Conservation (phyloP, 1,139 yeast genomes). For the Geotrichum citri-aurantii region DNA sequence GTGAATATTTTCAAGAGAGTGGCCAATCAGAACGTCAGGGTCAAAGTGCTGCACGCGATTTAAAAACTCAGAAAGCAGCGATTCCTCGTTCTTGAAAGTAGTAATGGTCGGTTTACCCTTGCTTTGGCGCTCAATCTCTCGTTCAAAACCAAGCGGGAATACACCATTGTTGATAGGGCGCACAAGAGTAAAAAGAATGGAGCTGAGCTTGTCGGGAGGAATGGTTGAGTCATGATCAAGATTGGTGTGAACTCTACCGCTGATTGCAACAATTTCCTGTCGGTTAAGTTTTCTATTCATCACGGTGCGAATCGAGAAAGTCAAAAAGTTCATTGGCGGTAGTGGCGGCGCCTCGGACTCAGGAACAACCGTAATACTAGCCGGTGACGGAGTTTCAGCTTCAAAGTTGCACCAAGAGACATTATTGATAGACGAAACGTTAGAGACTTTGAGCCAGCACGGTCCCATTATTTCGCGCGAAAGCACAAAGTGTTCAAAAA, state of each 20-base stretch:
- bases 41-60: conserved; percentile 67
- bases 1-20: conserved; percentile 71
- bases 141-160: conserved; percentile 70
- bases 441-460: conserved; percentile 79
- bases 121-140: conserved; percentile 30
- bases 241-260: conserved; percentile 52
- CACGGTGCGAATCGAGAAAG: conserved; percentile 74
- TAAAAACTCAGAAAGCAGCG: conserved; percentile 58
- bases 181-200: conserved; percentile 51
- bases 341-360: conserved; percentile 42
- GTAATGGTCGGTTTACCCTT: conserved; percentile 20
- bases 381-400: conserved; percentile 52
- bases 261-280: conserved; percentile 83
- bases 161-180: conserved; percentile 54
- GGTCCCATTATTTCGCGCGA: conserved; percentile 93
- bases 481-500: conserved; percentile 82
- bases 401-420: conserved; percentile 82
- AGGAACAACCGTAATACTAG: conserved; percentile 45
- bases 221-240: conserved; percentile 57
- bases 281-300: conserved; percentile 65
- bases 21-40: conserved; percentile 90
- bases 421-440: conserved; percentile 54
- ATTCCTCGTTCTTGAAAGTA: conserved; percentile 56
- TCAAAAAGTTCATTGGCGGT: conserved; percentile 66
- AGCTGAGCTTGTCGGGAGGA: conserved; percentile 33